Evolutionary conservation across 805 yeast species (phyloP).

Genomic region (Monosporozyma siamensis): DNA sequence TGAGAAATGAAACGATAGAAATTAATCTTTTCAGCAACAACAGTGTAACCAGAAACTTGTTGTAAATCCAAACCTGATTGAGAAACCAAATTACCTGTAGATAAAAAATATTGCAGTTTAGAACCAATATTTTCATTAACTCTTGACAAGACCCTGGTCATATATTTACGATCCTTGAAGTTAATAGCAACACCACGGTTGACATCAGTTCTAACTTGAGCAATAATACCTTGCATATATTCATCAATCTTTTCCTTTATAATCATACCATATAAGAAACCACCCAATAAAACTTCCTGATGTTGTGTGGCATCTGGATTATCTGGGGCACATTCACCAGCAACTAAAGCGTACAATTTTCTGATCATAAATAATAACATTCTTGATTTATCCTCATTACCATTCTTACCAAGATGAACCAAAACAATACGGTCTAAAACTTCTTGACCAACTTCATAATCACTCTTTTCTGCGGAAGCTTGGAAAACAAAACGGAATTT

Average conservation of each 20-base stretch:
- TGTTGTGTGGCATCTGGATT: slow-evolving; percentile 99
- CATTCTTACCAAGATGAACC: slow-evolving; percentile 58
- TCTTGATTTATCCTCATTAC: slow-evolving; percentile 72
- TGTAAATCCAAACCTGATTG: slow-evolving; percentile 97
- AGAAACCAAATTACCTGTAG: slow-evolving; percentile 94
- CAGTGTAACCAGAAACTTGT: slow-evolving; percentile 96
- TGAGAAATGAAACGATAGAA: slow-evolving; percentile 96
- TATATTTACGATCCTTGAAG: slow-evolving; percentile 75
- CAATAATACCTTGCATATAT: slow-evolving; percentile 61
- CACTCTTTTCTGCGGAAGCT: slow-evolving; percentile 80
- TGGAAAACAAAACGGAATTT: slow-evolving; percentile 90
- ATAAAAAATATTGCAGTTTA: slow-evolving; percentile 85
- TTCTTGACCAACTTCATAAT: slow-evolving; percentile 82
- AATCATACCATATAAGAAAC: slow-evolving; percentile 94
- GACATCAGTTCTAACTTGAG: slow-evolving; percentile 71
- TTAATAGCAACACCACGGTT: slow-evolving; percentile 73
- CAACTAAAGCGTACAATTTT: slow-evolving; percentile 87
- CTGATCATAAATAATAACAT: slow-evolving; percentile 89
- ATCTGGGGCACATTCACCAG: slow-evolving; percentile 94
- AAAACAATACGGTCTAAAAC: slow-evolving; percentile 76
- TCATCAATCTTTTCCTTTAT: slow-evolving; percentile 94
- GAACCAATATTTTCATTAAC: slow-evolving; percentile 91
- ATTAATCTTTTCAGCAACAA: slow-evolving; percentile 96
- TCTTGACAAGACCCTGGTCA: slow-evolving; percentile 66
- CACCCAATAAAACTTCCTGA: slow-evolving; percentile 92